Evolutionary conservation across 768 basidiomycete genomes (phyloP).

Genomic region (Boletellus ananiceps): DNA sequence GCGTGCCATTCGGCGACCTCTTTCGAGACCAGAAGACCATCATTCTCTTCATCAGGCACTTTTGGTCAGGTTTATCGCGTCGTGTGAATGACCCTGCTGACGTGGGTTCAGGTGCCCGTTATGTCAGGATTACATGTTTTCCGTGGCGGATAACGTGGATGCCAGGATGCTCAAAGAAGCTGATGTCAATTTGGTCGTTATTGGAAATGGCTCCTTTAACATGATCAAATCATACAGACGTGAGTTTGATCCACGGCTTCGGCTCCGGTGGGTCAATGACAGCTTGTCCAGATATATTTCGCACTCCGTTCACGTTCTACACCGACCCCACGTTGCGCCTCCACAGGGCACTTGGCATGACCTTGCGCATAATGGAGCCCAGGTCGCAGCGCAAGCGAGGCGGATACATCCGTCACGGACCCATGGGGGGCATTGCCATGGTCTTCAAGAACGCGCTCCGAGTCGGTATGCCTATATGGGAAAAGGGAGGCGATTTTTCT

Average conservation of each 20-base stretch:
- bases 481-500: constrained; percentile 66
- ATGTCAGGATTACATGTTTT: constrained; percentile 85
- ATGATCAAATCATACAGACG: constrained; percentile 74
- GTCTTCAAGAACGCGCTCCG: constrained; percentile 67
- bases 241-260: constrained; percentile 25
- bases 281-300: constrained; percentile 55
- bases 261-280: neutral
- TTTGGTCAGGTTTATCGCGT: constrained; percentile 46
- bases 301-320: constrained; percentile 68
- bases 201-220: constrained; percentile 72
- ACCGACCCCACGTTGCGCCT: constrained; percentile 70
- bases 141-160: constrained; percentile 48
- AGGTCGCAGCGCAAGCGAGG: constrained; percentile 43
- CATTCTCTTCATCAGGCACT: constrained; percentile 84
- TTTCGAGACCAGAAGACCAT: constrained; percentile 57
- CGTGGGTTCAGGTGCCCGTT: constrained; percentile 55
- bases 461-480: constrained; percentile 78
- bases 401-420: constrained; percentile 63
- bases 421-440: constrained; percentile 65
- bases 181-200: constrained; percentile 60
- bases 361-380: constrained; percentile 39
- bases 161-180: constrained; percentile 43
- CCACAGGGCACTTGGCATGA: constrained; percentile 77
- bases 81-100: constrained; percentile 5
- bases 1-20: constrained; percentile 65